phyloP scores from a whole-genome alignment of 2,329 filamentous ascomycete species.

The Xylariales sp. region DNA sequence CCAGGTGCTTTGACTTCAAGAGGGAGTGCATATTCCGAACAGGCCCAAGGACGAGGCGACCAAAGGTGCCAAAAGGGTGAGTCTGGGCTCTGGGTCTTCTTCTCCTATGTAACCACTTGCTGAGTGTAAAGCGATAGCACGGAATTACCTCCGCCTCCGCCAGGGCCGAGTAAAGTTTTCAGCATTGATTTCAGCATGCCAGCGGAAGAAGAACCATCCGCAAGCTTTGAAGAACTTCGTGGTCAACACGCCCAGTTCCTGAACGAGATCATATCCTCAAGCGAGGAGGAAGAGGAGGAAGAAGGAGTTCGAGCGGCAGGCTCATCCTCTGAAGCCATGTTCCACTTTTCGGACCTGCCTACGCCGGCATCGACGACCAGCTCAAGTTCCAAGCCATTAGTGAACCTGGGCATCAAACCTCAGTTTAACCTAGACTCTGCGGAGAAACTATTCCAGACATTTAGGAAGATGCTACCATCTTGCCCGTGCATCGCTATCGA shows the following conservation, averaged over 20 bases:
- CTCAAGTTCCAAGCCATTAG: constrained; percentile 23
- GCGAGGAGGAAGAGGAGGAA: constrained; percentile 17
- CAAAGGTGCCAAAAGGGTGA: constrained; percentile 38
- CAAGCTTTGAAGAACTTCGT: constrained; percentile 37
- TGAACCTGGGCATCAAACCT: constrained; percentile 40
- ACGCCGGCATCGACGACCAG: constrained; percentile 20
- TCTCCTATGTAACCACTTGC: too few species aligned
- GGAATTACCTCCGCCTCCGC: constrained; percentile 25
- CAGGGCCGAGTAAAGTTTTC: constrained; percentile 44
- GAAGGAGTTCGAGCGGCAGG: too few species aligned
- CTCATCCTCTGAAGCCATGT: constrained; percentile 8
- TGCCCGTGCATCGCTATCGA: constrained; percentile 39
- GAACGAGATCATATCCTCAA: constrained; percentile 32
- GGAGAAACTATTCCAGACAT: constrained; percentile 36
- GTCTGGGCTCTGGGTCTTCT: too few species aligned
- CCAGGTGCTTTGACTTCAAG: constrained; percentile 48
- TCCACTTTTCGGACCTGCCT: constrained; percentile 22
- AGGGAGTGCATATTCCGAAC: constrained; percentile 49
- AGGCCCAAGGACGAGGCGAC: constrained; percentile 44
- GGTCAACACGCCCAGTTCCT: constrained; percentile 37
- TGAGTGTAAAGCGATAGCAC: too few species aligned
- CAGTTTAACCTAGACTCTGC: constrained; percentile 54
- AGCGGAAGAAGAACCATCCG: constrained; percentile 29
- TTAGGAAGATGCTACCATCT: constrained; percentile 36
- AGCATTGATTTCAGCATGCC: constrained; percentile 48